Base-by-base conservation (phyloP, 352 stramenopile genomes). In the Pythium rhizo-oryzae region DNA sequence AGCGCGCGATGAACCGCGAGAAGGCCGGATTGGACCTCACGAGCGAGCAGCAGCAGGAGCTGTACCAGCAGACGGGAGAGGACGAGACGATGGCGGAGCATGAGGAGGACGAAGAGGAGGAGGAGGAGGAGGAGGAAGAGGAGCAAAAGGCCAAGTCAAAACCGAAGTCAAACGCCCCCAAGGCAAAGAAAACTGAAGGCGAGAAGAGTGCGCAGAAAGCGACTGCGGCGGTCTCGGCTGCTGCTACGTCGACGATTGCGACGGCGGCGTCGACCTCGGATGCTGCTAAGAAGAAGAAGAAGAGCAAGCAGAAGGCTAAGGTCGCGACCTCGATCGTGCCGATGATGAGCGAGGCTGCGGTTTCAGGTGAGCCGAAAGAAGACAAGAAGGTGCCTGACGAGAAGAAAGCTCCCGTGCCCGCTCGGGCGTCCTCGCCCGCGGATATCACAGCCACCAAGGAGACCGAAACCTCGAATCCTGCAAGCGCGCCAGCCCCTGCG, bases 1-100 rank as follows among this genome's bases (percentile, higher is more conserved):
- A 92, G 72, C 84, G 85, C 39, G 90, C 85, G 11, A 74, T 96
- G 61, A 93, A 92, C 66, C 68, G 80, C 11, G 76, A 93, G 49
- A 93, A 94, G 60, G 85, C 85, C 21, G 87, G 87, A 4, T 70
- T 96, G 41, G 63, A 78, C 23, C 76, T 95, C 19, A 79, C 82
- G 3, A 65, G 76, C 0, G 73, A 78, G 19, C 80, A 84, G 19
- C 71, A 81, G 53, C 65, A 72, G 19, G 87, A 95, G 61, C 75
- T 95, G 24, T 69, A 90, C 15, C 81, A 89, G 71, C 24, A 60
- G 9, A 61, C 63, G 25, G 47, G 58, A 7, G 24, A 24, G 13
- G 78, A 81, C 41, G 71, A 55, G 9, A 66, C 77, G 2, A 69
- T 60, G 7, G 69, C 72, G 4, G 70, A 69, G 0, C 62, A 62